Evolutionary conservation across 345 rosid genomes (phyloP).

Genomic region (Psidium friedrichsthalianum): DNA sequence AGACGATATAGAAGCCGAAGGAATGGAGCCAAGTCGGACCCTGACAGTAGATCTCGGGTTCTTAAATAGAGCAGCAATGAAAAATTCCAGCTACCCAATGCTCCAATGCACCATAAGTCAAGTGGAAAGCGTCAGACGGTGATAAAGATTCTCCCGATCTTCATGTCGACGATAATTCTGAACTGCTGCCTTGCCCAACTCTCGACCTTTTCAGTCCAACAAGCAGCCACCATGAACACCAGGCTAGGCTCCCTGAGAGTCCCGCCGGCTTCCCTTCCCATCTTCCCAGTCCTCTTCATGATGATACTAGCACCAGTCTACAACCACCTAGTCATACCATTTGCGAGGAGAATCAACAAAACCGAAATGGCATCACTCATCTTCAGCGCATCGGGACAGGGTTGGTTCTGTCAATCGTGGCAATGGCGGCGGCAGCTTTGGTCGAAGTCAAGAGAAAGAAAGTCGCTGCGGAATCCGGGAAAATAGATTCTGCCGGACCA

Average conservation of each 20-base stretch:
- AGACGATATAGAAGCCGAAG: conserved; percentile 5
- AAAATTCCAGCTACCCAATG: conserved; percentile 8
- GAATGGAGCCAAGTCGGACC: conserved; percentile 1
- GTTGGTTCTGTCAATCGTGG: conserved; percentile 52
- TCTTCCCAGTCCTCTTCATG: conserved; percentile 73
- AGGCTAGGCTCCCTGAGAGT: conserved; percentile 49
- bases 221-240: conserved; percentile 89
- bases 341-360: conserved; percentile 46
- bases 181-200: conserved; percentile 96
- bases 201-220: conserved; percentile 84
- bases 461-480: conserved; percentile 24
- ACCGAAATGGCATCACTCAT: conserved; percentile 61
- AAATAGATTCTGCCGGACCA: conserved; percentile 27
- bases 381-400: conserved; percentile 81
- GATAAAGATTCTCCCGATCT: conserved; percentile 51
- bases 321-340: conserved; percentile 53
- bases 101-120: conserved; percentile 47
- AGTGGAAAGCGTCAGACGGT: conserved; percentile 65
- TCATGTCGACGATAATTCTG: conserved; percentile 79
- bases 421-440: conserved; percentile 77
- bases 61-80: conserved; percentile 28
- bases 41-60: conserved; percentile 23
- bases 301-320: conserved; percentile 70
- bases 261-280: conserved; percentile 87
- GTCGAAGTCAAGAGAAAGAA: conserved; percentile 58